Evolutionary conservation across 2,329 filamentous ascomycete species (phyloP).

Genomic region (Blastomyces silverae): DNA sequence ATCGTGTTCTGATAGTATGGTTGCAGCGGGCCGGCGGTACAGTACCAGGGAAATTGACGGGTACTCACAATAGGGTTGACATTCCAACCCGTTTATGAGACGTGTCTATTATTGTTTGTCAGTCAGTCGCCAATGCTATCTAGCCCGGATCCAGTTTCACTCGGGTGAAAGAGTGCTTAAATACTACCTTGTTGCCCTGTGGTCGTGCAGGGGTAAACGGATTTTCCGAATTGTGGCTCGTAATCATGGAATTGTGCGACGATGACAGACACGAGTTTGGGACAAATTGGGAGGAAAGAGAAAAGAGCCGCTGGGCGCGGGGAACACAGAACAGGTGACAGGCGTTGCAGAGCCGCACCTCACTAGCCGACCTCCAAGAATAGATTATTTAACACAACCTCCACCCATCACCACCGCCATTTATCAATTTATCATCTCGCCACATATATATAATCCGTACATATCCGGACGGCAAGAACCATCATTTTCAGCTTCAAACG

Average conservation of each 20-base stretch:
- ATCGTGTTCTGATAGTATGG: not conserved
- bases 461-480: not conserved
- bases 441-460: not conserved
- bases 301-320: not conserved
- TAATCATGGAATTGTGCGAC: not conserved
- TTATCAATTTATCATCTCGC: slow-evolving; percentile 4
- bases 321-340: not conserved
- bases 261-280: not conserved
- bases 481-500: not conserved
- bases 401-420: not conserved
- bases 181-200: not conserved
- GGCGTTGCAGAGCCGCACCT: not conserved
- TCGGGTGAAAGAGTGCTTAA: not conserved
- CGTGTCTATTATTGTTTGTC: not conserved
- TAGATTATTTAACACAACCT: not conserved
- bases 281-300: not conserved
- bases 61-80: not conserved
- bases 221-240: not conserved
- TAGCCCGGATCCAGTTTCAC: not conserved
- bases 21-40: not conserved
- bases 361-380: not conserved
- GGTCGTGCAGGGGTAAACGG: not conserved
- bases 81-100: no score
- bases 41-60: not conserved
- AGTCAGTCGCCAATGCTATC: no score